phyloP scores from a whole-genome alignment of 306 rosid genomes.

The Rubus parviflorus region DNA sequence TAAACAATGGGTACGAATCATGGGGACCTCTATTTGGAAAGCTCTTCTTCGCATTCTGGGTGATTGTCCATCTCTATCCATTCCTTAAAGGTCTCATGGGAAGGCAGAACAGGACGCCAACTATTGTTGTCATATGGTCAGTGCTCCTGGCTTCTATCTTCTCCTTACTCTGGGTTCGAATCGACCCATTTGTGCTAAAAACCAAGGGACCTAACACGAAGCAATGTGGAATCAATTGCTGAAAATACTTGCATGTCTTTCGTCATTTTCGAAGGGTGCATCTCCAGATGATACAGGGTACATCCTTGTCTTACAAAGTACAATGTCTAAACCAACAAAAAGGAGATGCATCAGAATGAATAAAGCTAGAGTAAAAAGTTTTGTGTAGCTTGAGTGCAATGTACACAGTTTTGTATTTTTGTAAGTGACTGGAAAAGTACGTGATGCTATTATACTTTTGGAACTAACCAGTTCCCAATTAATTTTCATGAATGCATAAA shows the following conservation, averaged over 20 bases:
- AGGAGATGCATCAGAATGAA: constrained; percentile 42
- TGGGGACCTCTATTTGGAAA: constrained; percentile 98
- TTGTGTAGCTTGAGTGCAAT: constrained; percentile 50
- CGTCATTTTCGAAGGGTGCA: constrained; percentile 38
- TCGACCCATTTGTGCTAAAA: constrained; percentile 81
- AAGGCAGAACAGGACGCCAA: constrained; percentile 91
- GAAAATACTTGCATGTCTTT: constrained; percentile 29
- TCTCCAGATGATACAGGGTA: constrained; percentile 40
- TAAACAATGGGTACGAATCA: constrained; percentile 88
- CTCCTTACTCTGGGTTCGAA: constrained; percentile 96
- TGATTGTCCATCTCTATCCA: constrained; percentile 90
- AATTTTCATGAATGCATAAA: constrained; percentile 17
- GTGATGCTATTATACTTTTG: constrained; percentile 35
- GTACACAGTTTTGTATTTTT: constrained; percentile 56
- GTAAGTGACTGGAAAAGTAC: constrained; percentile 43
- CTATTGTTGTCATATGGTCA: constrained; percentile 95
- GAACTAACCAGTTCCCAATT: constrained; percentile 24
- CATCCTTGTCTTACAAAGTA: constrained; percentile 39
- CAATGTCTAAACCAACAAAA: constrained; percentile 35
- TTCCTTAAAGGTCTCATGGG: constrained; percentile 99
- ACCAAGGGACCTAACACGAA: constrained; percentile 88
- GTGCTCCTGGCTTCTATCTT: constrained; percentile 90
- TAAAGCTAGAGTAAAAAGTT: constrained; percentile 48
- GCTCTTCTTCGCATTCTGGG: constrained; percentile 97
- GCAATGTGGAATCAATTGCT: constrained; percentile 89